These are phyloP conservation scores for Linnemannia schmuckeri DNA, from an alignment of 192 early-diverging fungal genomes.

Conservation along the genomic window DNA sequence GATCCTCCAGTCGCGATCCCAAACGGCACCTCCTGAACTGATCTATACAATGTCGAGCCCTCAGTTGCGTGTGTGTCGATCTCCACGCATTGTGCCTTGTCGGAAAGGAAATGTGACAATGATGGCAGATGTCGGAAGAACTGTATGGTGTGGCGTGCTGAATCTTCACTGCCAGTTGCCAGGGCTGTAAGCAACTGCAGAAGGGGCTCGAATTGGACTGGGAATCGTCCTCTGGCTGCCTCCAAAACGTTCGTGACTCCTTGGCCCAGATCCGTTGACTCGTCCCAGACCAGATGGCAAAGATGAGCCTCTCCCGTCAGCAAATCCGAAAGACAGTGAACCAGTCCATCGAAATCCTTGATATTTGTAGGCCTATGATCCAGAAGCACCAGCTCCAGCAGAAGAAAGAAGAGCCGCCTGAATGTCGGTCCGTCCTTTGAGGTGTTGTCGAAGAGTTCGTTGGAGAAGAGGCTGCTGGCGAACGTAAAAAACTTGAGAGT, in stretches of 20 bases:
- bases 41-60: slow-evolving; percentile 30
- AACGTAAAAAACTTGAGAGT: slow-evolving; percentile 30
- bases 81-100: slow-evolving; percentile 16
- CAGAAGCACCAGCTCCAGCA: slow-evolving; percentile 38
- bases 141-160: slow-evolving; percentile 37
- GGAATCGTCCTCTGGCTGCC: slow-evolving; percentile 49
- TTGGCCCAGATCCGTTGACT: slow-evolving; percentile 26
- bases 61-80: slow-evolving; percentile 14
- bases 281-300: slow-evolving; percentile 32
- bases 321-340: slow-evolving; percentile 26
- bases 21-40: slow-evolving; percentile 27
- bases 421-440: slow-evolving; percentile 24
- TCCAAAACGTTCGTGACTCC: slow-evolving; percentile 43
- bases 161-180: slow-evolving; percentile 27
- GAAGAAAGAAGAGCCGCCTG: slow-evolving; percentile 31
- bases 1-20: slow-evolving; percentile 27
- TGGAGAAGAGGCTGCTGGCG: slow-evolving; percentile 27
- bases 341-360: slow-evolving; percentile 49
- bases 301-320: slow-evolving; percentile 29
- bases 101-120: slow-evolving; percentile 31
- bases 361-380: slow-evolving; percentile 24
- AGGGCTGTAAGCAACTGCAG: slow-evolving; percentile 42
- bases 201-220: slow-evolving; percentile 42
- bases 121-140: slow-evolving; percentile 44
- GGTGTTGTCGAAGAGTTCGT: slow-evolving; percentile 27